A percentile compares a stretch with the other conserved stretches of the same genome.
Conservation (phyloP, 306 rosid genomes). For the Echinosophora koreensis region DNA sequence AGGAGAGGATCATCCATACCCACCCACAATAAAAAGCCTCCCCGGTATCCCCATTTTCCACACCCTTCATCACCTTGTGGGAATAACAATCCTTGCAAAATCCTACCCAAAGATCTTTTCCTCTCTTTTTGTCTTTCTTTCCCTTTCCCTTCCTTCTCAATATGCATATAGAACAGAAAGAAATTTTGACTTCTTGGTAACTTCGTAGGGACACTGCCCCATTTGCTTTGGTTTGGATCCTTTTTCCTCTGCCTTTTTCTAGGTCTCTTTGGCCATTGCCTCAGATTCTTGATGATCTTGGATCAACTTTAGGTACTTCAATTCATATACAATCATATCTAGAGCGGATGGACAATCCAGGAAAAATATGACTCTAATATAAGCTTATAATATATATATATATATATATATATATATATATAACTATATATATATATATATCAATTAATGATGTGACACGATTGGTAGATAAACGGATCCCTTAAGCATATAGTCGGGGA, state of each 20-base stretch:
- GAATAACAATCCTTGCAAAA: constrained; percentile 48
- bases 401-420: no score
- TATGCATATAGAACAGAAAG: not conserved
- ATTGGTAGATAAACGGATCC: no score
- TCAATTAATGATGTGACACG: no score
- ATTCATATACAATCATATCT: not conserved
- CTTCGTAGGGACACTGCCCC: constrained; percentile 42
- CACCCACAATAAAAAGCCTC: constrained; percentile 47
- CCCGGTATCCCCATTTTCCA: constrained; percentile 23
- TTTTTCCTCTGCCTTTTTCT: constrained; percentile 37
- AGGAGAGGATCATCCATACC: constrained; percentile 40
- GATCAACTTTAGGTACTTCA: constrained; percentile 1
- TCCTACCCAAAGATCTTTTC: constrained; percentile 44
- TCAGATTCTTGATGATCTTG: not conserved
- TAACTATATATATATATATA: no score
- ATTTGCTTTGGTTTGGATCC: constrained; percentile 30
- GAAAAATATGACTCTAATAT: no score
- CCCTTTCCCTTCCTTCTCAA: constrained; percentile 29
- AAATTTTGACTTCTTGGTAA: constrained; percentile 48
- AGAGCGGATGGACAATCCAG: not conserved
- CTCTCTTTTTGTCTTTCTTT: constrained; percentile 40
- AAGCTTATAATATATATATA: no score
- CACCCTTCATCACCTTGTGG: constrained; percentile 29
- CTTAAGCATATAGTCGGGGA: no score
- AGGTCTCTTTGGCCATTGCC: constrained; percentile 27